Evolutionary conservation across 2,329 filamentous ascomycete species (phyloP).

Genomic region (Beauveria scarabaeidicola): DNA sequence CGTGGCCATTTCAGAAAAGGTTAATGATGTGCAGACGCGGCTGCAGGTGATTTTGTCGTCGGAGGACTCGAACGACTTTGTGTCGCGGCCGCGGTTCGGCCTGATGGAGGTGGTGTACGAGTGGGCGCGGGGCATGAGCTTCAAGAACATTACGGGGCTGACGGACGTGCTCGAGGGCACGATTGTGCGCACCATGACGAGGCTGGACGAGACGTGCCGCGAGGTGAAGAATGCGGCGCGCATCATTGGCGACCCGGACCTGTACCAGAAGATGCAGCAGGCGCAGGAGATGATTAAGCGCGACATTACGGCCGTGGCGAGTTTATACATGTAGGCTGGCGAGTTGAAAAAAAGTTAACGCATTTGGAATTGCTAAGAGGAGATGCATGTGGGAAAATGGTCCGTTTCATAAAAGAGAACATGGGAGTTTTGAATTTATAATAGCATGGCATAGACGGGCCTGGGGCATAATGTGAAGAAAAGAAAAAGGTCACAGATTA

Average conservation of each 20-base stretch:
- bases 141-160: conserved; percentile 92
- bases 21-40: conserved; percentile 80
- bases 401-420: not conserved
- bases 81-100: conserved; percentile 77
- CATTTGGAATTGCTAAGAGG: too few relatives aligned
- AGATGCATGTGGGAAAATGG: not conserved
- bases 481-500: not conserved
- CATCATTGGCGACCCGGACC: conserved; percentile 84
- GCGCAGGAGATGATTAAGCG: conserved; percentile 97
- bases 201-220: conserved; percentile 89
- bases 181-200: conserved; percentile 88
- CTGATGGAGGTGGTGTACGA: conserved; percentile 97
- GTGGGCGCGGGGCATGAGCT: conserved; percentile 96
- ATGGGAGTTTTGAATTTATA: not conserved
- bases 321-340: conserved; percentile 65
- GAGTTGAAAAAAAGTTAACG: too few relatives aligned
- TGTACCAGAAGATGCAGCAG: conserved; percentile 94
- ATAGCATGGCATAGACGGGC: not conserved
- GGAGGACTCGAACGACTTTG: conserved; percentile 90
- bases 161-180: conserved; percentile 96
- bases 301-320: conserved; percentile 85
- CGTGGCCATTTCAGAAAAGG: conserved; percentile 81
- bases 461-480: not conserved
- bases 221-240: conserved; percentile 96
- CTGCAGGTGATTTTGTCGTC: conserved; percentile 87